phyloP scores from a whole-genome alignment of 2,329 filamentous ascomycete genomes.

The Chrysosporium queenslandicum region DNA sequence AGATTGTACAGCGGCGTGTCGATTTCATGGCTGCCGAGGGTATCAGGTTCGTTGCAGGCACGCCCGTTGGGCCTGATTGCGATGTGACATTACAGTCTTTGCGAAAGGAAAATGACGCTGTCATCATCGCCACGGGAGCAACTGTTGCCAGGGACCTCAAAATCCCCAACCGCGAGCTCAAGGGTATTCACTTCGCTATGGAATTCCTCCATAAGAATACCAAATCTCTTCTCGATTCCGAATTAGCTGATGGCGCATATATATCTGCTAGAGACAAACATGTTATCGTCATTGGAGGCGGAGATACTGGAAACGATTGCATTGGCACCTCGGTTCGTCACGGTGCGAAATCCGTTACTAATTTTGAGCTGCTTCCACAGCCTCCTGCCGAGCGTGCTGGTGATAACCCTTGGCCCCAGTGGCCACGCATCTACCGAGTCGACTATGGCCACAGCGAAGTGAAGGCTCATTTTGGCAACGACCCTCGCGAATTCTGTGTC shows the following conservation, averaged over 20 bases:
- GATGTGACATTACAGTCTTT: slow-evolving; percentile 60
- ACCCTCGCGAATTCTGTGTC: slow-evolving; percentile 93
- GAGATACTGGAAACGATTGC: slow-evolving; percentile 96
- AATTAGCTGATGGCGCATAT: slow-evolving; percentile 71
- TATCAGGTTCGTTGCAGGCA: slow-evolving; percentile 67
- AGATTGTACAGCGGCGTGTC: slow-evolving; percentile 86
- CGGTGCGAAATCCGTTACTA: slow-evolving; percentile 88
- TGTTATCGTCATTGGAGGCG: slow-evolving; percentile 92
- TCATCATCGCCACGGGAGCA: slow-evolving; percentile 83
- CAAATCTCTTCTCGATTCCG: slow-evolving; percentile 89
- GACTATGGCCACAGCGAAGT: slow-evolving; percentile 96
- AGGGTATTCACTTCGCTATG: slow-evolving; percentile 94
- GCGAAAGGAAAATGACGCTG: slow-evolving; percentile 64
- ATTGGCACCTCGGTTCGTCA: slow-evolving; percentile 94
- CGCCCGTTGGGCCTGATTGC: slow-evolving; percentile 66
- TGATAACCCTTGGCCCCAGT: slow-evolving; percentile 97
- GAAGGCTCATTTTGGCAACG: slow-evolving; percentile 89
- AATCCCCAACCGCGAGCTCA: slow-evolving; percentile 76
- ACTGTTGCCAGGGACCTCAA: slow-evolving; percentile 88
- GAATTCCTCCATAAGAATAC: slow-evolving; percentile 96
- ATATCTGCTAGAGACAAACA: slow-evolving; percentile 93
- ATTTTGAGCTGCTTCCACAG: slow-evolving; percentile 92
- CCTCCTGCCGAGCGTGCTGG: slow-evolving; percentile 79
- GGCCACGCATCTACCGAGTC: slow-evolving; percentile 96
- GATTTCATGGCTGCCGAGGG: slow-evolving; percentile 92